A percentile compares a stretch with the other conserved stretches of the same genome.
phyloP scores from a whole-genome alignment of 306 rosid genomes.

The Oemleria cerasiformis region DNA sequence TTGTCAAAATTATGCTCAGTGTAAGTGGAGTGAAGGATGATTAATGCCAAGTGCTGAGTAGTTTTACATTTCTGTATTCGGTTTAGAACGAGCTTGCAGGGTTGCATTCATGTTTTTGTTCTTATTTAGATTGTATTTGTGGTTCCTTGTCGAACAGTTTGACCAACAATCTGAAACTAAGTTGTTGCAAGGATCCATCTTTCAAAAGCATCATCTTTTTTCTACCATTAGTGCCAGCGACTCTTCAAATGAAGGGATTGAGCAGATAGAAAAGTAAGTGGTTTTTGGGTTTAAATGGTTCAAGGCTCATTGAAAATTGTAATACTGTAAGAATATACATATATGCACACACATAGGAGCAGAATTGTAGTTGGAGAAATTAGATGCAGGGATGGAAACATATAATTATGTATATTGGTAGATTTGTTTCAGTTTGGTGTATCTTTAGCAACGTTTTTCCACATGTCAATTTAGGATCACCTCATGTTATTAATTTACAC shows the following conservation, averaged over 20 bases:
- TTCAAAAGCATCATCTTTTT: slow-evolving; percentile 27
- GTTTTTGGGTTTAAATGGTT: background rate
- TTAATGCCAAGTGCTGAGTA: background rate
- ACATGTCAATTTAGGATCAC: background rate
- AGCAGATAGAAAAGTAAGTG: slow-evolving; percentile 36
- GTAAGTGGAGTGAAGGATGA: background rate
- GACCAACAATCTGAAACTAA: slow-evolving; percentile 14
- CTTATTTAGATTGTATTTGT: background rate
- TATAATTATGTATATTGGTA: background rate
- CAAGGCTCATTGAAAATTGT: background rate
- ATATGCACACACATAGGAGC: background rate
- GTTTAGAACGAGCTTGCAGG: background rate
- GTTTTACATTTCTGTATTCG: background rate
- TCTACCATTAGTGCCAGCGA: slow-evolving; percentile 28
- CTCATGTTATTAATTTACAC: slow-evolving; percentile 25
- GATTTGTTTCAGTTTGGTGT: background rate
- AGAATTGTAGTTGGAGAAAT: background rate
- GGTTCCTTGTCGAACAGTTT: slow-evolving; percentile 10
- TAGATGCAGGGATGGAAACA: background rate
- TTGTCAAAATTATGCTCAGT: background rate
- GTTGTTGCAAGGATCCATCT: slow-evolving; percentile 24
- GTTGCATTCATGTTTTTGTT: background rate
- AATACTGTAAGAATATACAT: background rate
- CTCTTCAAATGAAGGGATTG: slow-evolving; percentile 28
- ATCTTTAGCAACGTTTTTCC: background rate